Conservation (phyloP, 1,284 basidiomycete species). For the Wallemia hederae region DNA sequence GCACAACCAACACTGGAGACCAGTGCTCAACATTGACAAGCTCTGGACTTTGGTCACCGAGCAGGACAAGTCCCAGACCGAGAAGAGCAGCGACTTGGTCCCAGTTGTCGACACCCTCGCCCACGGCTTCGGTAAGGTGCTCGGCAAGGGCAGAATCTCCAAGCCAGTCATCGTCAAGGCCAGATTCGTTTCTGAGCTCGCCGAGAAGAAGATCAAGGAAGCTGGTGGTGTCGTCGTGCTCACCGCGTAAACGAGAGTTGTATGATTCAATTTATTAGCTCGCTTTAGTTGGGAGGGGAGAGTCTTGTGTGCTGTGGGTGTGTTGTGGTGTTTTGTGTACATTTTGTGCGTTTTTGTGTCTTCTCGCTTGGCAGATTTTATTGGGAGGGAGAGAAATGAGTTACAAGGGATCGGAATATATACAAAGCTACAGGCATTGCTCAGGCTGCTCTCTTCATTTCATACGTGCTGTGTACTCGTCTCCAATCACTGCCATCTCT, state of each 20-base stretch:
- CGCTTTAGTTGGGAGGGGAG: too few species aligned
- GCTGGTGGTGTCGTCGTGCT: conserved; percentile 77
- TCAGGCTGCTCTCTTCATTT: too few species aligned
- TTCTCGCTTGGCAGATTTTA: too few species aligned
- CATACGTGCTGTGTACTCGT: too few species aligned
- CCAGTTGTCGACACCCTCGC: conserved; percentile 68
- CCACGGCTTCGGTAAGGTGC: conserved; percentile 68
- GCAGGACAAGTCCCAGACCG: conserved; percentile 40
- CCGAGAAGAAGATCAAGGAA: conserved; percentile 74
- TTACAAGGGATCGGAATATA: too few species aligned
- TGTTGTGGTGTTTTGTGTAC: too few species aligned
- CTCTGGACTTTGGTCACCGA: conserved; percentile 15
- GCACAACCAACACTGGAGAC: conserved; percentile 65
- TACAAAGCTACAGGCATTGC: too few species aligned
- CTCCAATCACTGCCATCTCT: too few species aligned
- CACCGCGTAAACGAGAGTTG: conserved; percentile 27
- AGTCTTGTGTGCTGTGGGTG: too few species aligned
- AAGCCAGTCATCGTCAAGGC: conserved; percentile 88
- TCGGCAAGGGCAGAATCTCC: conserved; percentile 61
- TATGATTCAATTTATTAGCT: not conserved
- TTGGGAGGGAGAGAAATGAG: too few species aligned
- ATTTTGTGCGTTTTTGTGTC: too few species aligned
- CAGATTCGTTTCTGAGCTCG: conserved; percentile 60
- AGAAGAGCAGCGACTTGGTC: conserved; percentile 36
- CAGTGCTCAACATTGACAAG: conserved; percentile 92